Evolutionary conservation across 345 rosid species (phyloP).

Genomic region (Noccaea caerulescens): DNA sequence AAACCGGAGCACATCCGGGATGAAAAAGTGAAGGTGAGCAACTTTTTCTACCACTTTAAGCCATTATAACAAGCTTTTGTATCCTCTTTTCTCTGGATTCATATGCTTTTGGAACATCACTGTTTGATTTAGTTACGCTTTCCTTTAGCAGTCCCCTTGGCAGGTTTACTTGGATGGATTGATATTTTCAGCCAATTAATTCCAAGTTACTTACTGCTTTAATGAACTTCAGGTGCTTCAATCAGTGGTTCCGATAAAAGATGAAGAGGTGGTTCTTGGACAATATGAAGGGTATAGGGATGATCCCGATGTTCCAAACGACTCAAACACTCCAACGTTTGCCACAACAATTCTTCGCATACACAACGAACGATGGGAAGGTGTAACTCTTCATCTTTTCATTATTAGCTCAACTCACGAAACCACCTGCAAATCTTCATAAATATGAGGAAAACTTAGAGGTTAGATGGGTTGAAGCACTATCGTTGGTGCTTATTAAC

Average conservation of each 20-base stretch:
- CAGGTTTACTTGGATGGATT: too few species aligned
- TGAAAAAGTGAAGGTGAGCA: constrained; percentile 92
- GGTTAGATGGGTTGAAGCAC: background rate
- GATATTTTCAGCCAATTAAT: background rate
- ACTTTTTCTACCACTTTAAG: constrained; percentile 6
- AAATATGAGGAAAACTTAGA: background rate
- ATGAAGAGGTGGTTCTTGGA: constrained; percentile 95
- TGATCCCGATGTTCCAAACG: constrained; percentile 91
- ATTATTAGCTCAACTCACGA: constrained; percentile 53
- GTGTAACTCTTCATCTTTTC: constrained; percentile 43
- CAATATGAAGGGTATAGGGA: constrained; percentile 90
- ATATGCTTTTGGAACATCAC: background rate
- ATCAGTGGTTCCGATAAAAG: constrained; percentile 87
- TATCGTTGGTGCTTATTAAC: background rate
- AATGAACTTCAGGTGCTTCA: constrained; percentile 75
- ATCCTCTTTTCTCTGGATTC: background rate
- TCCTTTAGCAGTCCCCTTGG: too few species aligned
- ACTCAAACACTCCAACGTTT: constrained; percentile 92
- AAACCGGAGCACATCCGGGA: constrained; percentile 98
- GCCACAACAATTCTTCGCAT: constrained; percentile 82
- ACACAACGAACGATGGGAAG: constrained; percentile 99
- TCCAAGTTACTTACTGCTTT: constrained; percentile 26
- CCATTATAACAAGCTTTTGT: constrained; percentile 4
- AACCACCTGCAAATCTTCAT: background rate
- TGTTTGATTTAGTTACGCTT: background rate